phyloP scores from a whole-genome alignment of 2,329 filamentous ascomycete genomes.

The Cadophora sp. region DNA sequence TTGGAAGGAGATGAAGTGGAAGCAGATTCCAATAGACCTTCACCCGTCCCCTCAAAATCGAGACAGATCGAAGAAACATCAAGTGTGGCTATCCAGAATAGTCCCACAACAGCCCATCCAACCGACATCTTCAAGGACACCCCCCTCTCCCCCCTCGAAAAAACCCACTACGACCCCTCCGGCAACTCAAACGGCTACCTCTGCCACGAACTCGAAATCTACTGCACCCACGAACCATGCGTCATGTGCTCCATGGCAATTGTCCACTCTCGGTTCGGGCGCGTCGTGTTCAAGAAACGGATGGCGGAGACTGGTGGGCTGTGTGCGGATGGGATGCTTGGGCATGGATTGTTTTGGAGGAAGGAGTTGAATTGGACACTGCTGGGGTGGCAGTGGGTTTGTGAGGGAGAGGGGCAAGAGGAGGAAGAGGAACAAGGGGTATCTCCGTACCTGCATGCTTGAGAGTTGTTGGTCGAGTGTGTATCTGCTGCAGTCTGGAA shows the following conservation, averaged over 20 bases:
- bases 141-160: conserved; percentile 73
- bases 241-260: conserved; percentile 98
- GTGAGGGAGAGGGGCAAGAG: neutral
- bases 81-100: too few species aligned
- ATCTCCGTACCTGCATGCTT: conserved; percentile 23
- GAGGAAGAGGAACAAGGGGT: neutral
- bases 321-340: conserved; percentile 73
- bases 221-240: conserved; percentile 94
- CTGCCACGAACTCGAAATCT: conserved; percentile 91
- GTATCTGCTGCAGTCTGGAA: neutral
- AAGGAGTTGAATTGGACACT: conserved; percentile 87
- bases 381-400: conserved; percentile 70
- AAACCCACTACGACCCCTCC: conserved; percentile 63
- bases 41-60: too few species aligned
- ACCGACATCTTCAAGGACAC: conserved; percentile 69
- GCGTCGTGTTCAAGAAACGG: conserved; percentile 79
- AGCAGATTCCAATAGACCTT: too few species aligned
- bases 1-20: too few species aligned
- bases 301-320: conserved; percentile 85
- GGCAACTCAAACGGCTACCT: conserved; percentile 80
- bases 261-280: conserved; percentile 89
- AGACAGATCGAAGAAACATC: too few species aligned
- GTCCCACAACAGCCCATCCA: too few species aligned
- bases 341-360: conserved; percentile 74
- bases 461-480: neutral